Evolutionary conservation across 331 rosid genomes (phyloP).

Genomic region (Prunus yedoensis): DNA sequence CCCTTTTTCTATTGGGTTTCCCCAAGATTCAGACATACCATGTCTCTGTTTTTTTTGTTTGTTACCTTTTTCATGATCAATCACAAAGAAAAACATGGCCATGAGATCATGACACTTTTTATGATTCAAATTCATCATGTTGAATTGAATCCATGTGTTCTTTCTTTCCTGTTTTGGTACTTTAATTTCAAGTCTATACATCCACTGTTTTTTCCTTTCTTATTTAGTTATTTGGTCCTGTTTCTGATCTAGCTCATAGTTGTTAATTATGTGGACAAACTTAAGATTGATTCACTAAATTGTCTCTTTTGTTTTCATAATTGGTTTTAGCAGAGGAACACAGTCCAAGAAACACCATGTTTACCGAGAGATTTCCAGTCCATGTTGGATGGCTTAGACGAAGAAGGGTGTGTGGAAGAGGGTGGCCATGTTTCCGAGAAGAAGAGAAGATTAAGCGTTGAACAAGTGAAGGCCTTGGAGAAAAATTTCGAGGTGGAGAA

Average conservation of each 20-base stretch:
- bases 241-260: conserved; percentile 7
- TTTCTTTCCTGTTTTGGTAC: conserved; percentile 23
- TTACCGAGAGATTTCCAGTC: conserved; percentile 68
- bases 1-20: conserved; percentile 8
- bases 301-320: conserved; percentile 10
- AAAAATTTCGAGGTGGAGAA: conserved; percentile 88
- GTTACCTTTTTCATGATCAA: conserved; percentile 15
- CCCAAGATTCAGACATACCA: conserved; percentile 28
- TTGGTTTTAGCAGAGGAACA: conserved; percentile 51
- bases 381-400: conserved; percentile 77
- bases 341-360: conserved; percentile 66
- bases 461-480: conserved; percentile 89
- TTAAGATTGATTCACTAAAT: conserved; percentile 4
- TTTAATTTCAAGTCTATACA: conserved; percentile 9
- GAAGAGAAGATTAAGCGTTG: conserved; percentile 70
- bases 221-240: neutral
- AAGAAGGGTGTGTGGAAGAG: conserved; percentile 75
- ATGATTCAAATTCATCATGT: conserved; percentile 6
- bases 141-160: conserved; percentile 4
- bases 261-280: conserved; percentile 3
- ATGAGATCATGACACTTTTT: neutral
- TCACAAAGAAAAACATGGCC: neutral
- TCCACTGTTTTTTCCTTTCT: neutral
- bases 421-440: conserved; percentile 60
- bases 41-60: conserved; percentile 31